Percentiles rank a stretch among this genome's conserved stretches.
phyloP scores from a whole-genome alignment of 1,284 basidiomycete species.

The Rhodotorula mucilaginosa region DNA sequence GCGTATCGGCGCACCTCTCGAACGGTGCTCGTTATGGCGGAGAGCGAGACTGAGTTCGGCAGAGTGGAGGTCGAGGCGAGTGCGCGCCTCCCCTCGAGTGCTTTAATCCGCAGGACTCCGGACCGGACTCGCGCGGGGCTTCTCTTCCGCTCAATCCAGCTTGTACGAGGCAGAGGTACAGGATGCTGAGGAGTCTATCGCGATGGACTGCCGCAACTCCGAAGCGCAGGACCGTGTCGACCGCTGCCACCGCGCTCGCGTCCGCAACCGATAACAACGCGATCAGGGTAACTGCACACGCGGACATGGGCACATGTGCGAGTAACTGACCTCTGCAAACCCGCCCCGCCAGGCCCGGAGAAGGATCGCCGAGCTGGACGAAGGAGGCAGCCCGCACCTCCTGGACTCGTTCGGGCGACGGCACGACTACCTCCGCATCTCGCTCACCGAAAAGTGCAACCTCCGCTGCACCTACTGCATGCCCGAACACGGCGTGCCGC shows the following conservation, averaged over 20 bases:
- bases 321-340: background rate
- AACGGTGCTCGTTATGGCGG: too few relatives aligned
- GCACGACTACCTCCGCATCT: conserved; percentile 81
- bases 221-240: background rate
- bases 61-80: background rate
- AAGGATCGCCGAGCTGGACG: conserved; percentile 18
- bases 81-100: background rate
- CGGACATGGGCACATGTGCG: background rate
- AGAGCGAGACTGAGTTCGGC: too few relatives aligned
- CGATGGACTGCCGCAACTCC: background rate
- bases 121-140: background rate
- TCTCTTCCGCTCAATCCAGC: too few relatives aligned
- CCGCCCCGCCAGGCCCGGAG: background rate
- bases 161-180: too few relatives aligned
- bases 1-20: too few relatives aligned
- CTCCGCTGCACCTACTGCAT: conserved; percentile 88
- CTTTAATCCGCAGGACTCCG: background rate
- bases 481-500: conserved; percentile 74
- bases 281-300: background rate
- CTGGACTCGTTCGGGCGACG: conserved; percentile 62
- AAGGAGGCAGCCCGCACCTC: conserved; percentile 21
- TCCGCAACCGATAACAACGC: background rate
- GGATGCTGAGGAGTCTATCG: background rate
- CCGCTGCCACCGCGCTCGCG: background rate
- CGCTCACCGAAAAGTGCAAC: conserved; percentile 82